These are phyloP conservation scores for Colletotrichum tofieldiae DNA, from an alignment of 2,329 filamentous ascomycete species.

Conservation along the genomic window DNA sequence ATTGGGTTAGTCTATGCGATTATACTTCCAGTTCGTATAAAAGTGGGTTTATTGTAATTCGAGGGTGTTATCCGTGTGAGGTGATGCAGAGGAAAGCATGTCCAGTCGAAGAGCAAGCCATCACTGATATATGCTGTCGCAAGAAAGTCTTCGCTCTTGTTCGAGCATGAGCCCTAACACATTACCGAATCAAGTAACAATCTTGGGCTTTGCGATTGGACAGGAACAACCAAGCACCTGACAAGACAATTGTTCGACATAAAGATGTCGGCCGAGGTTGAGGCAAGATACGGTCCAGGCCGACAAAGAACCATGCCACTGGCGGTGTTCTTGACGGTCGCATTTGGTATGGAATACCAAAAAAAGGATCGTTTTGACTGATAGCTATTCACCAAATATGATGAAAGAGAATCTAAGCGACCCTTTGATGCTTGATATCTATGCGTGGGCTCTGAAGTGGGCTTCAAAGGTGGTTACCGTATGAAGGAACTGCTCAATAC, in stretches of 20 bases:
- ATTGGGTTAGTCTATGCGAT: background rate
- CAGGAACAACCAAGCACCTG: background rate
- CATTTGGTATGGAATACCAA: too few relatives aligned
- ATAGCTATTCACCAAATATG: background rate
- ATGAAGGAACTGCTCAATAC: too few relatives aligned
- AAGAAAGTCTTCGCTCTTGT: background rate
- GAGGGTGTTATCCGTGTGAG: background rate
- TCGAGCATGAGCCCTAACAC: background rate
- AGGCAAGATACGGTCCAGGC: background rate
- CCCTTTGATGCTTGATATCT: background rate
- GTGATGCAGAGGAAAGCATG: background rate
- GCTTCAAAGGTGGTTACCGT: background rate
- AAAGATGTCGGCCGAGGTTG: background rate
- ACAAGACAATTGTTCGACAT: background rate
- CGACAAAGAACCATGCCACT: background rate
- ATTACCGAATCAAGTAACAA: background rate
- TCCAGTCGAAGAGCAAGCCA: background rate
- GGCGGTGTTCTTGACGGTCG: too few relatives aligned
- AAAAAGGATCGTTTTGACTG: too few relatives aligned
- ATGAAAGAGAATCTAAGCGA: background rate
- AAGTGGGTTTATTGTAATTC: background rate
- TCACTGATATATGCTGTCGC: background rate
- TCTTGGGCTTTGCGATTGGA: background rate
- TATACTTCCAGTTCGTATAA: background rate
- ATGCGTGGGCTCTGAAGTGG: too few relatives aligned